Conservation (phyloP, 1,284 basidiomycete genomes). For the Pterula multifida region DNA sequence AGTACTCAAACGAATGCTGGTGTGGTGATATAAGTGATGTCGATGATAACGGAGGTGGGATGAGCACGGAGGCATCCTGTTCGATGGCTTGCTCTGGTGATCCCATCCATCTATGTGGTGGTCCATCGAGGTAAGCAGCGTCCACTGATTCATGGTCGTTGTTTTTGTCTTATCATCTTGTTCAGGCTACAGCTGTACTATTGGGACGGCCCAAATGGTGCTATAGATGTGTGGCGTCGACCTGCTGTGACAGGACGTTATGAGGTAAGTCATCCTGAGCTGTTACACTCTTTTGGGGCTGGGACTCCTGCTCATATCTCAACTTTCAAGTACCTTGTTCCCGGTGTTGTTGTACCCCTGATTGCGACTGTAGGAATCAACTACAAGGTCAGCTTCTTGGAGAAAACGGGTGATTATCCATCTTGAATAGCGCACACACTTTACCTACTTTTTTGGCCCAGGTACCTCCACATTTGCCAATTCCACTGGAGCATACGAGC, state of each 20-base stretch:
- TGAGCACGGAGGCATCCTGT: slow-evolving; percentile 40
- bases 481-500: slow-evolving; percentile 65
- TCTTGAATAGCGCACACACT: too few relatives aligned
- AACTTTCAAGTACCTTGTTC: slow-evolving; percentile 38
- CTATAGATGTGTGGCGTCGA: slow-evolving; percentile 46
- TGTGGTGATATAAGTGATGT: slow-evolving; percentile 57
- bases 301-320: not conserved
- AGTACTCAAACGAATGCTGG: slow-evolving; percentile 53
- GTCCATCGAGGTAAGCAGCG: slow-evolving; percentile 21
- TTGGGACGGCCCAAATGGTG: slow-evolving; percentile 34
- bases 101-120: slow-evolving; percentile 52
- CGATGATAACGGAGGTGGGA: slow-evolving; percentile 23
- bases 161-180: not conserved
- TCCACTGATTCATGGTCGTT: too few relatives aligned
- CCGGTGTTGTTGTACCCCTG: slow-evolving; percentile 55
- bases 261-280: slow-evolving; percentile 29
- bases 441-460: too few relatives aligned
- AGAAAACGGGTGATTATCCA: slow-evolving; percentile 48
- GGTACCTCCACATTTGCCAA: slow-evolving; percentile 43
- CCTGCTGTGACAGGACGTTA: slow-evolving; percentile 54
- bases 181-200: slow-evolving; percentile 37
- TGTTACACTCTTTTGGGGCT: too few relatives aligned
- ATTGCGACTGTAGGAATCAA: slow-evolving; percentile 66
- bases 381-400: slow-evolving; percentile 66
- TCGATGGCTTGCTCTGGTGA: slow-evolving; percentile 53